These are phyloP conservation scores for Phytophthora pisi DNA, from an alignment of 352 stramenopile species.

Conservation along the genomic window DNA sequence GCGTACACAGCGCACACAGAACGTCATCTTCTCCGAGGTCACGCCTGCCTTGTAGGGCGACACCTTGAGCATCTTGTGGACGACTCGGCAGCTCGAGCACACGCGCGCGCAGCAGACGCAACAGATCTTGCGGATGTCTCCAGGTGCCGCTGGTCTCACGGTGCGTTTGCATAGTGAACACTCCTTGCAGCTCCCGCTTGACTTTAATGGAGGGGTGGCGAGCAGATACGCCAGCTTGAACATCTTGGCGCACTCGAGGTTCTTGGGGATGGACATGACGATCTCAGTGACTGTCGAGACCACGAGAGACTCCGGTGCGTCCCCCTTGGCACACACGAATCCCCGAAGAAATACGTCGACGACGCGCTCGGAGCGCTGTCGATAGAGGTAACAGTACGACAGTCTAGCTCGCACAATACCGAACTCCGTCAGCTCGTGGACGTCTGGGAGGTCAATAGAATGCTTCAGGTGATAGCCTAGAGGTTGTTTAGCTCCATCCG, in stretches of 20 bases:
- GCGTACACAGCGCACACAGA: constrained; percentile 24
- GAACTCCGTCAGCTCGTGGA: constrained; percentile 33
- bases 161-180: constrained; percentile 19
- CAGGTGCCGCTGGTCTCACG: constrained; percentile 15
- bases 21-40: constrained; percentile 26
- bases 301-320: constrained; percentile 52
- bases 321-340: constrained; percentile 52
- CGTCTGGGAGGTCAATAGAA: constrained; percentile 54
- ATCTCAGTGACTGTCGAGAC: constrained; percentile 55
- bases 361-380: constrained; percentile 43
- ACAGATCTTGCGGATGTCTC: constrained; percentile 32
- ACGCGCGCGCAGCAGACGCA: constrained; percentile 34
- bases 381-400: constrained; percentile 63
- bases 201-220: constrained; percentile 17
- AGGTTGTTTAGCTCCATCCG: constrained; percentile 36
- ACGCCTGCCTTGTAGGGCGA: constrained; percentile 25
- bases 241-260: constrained; percentile 51
- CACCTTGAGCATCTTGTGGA: constrained; percentile 28
- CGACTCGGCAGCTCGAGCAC: constrained; percentile 24
- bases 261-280: constrained; percentile 60
- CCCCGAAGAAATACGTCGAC: constrained; percentile 55
- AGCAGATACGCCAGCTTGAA: constrained; percentile 47
- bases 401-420: constrained; percentile 52
- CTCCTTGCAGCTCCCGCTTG: background rate
- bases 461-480: constrained; percentile 68